A percentile compares a stretch with the other conserved stretches of the same genome.
Conservation (phyloP, 495 filamentous ascomycete genomes). For the Penicillium dipodomyicola region DNA sequence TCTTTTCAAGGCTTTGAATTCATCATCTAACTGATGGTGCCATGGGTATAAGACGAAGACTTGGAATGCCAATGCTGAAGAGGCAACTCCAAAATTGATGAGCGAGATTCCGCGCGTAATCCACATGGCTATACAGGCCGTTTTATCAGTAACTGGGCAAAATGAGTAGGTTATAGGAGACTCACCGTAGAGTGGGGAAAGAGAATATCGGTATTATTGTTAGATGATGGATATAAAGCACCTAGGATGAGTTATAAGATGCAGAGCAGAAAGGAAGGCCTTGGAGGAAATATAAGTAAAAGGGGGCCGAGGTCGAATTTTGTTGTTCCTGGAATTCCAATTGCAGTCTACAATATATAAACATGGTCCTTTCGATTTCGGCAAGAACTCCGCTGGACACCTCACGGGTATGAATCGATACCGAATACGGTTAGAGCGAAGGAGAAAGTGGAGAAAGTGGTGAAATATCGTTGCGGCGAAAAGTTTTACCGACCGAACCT, state of each 20-base stretch:
- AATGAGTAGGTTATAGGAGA: neutral
- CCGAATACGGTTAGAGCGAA: neutral
- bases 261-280: neutral
- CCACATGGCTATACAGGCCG: constrained; percentile 33
- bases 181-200: neutral
- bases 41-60: constrained; percentile 65
- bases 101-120: constrained; percentile 58
- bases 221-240: neutral
- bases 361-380: neutral
- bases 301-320: neutral
- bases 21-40: constrained; percentile 61
- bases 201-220: neutral
- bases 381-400: neutral
- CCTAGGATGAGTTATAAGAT: neutral
- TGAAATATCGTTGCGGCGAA: too few relatives aligned
- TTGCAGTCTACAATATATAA: neutral
- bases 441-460: neutral
- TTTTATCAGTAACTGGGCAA: neutral
- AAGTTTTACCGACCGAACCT: neutral
- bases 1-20: constrained; percentile 54
- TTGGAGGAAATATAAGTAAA: neutral
- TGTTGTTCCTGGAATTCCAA: neutral
- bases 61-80: constrained; percentile 61
- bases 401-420: neutral
- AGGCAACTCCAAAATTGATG: constrained; percentile 60